Base-by-base conservation (phyloP, 805 yeast genomes). In the Kluyveromyces aestuarii region DNA sequence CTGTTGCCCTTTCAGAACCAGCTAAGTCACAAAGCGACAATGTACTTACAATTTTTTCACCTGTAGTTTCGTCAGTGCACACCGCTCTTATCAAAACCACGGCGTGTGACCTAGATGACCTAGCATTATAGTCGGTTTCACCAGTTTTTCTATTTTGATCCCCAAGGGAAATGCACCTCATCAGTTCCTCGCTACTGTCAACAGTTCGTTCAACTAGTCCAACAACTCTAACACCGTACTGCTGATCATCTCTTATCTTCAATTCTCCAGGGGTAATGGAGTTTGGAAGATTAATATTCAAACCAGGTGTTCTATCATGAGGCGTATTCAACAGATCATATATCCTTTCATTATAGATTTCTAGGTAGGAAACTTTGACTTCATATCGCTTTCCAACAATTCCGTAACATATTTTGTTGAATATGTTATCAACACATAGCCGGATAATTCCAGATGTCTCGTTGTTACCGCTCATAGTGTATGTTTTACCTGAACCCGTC, bases 401-500 rank as follows among this genome's bases (percentile, higher is more conserved):
- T 55, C 45, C 57, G 16, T 60, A 58, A 47, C 57, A 58, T 37
- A 79, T 72, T 46, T 73, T 73, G 13, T 71, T 66, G 58, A 81
- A 89, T 5, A 62, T 49, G 39, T 55, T 48, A 48, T 73, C 71
- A 11, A 82, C 81, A 6, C 91, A 82, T 37, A 80, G 68, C 38
- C 83, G 80, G 40, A 89, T 84, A 44, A 88, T 72, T 4, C 96
- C 96, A 0, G 82, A 81, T 52, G 81, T 82, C 6, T 55, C 52
- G 2, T 65, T 71, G 27, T 73, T 70, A 30, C 96, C 96, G 53
- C 82, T 82, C 95, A 88, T 88, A 2, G 95, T 79, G 61, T 77
- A 81, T 0, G 96, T 88, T 64, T 88, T 88, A 10, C 96, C 96
- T 1, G 95, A 84, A 0, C 96, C 96, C 0, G 96, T 88, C 88